Base-by-base conservation (phyloP, 2,329 filamentous ascomycete species). In the Emmonsiellopsis sp. region DNA sequence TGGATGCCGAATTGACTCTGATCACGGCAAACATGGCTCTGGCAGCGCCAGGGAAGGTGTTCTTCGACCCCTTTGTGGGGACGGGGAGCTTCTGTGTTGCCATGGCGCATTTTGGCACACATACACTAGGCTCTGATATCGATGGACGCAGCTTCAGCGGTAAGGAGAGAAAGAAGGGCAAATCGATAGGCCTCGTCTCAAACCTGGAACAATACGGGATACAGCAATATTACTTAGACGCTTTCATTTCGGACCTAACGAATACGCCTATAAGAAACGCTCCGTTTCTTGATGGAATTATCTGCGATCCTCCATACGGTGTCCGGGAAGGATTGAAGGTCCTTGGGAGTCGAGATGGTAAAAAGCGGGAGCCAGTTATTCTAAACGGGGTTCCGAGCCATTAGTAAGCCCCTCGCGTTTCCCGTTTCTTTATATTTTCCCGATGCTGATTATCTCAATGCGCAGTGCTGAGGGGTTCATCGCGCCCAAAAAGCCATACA, bases 271-370 rank as follows among this genome's bases (percentile, higher is more conserved):
- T 97, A 21, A 75, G 81, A 43, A 71, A 67, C 65, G 49, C 70
- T 34, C 68, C 63, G n/a, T 79, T 85, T 59, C 82, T 97, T 55
- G 91, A 98, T 68, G 91, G 88, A 3, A 95, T 98, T 55, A 77
- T 97, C 6, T 97, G 91, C 63, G 93, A 98, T 71, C 93, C 93
- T 14, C 93, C 93, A 0, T 98, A 98, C 65, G 93, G 93, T 2
- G 90, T 98, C 5, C 80, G 93, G 47, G 93, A 98, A 69, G 93
- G 93, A 0, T 71, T 97, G 55, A 87, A 87, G 63, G 92, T 98
- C 2, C 76, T 98, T 0, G 93, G 93, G 0, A 79, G 82, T 52
- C 82, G 85, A 57, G 84, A 93, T 61, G 73, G 73, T 5, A 71
- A 62, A 42, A 65, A 67, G 8, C 75, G 77, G 52, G 72, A 75